Evolutionary conservation across 202 grass and related monocot genomes (phyloP), one percentile per base, ranked within the genome.

Genomic region (Setaria viridis): DNA sequence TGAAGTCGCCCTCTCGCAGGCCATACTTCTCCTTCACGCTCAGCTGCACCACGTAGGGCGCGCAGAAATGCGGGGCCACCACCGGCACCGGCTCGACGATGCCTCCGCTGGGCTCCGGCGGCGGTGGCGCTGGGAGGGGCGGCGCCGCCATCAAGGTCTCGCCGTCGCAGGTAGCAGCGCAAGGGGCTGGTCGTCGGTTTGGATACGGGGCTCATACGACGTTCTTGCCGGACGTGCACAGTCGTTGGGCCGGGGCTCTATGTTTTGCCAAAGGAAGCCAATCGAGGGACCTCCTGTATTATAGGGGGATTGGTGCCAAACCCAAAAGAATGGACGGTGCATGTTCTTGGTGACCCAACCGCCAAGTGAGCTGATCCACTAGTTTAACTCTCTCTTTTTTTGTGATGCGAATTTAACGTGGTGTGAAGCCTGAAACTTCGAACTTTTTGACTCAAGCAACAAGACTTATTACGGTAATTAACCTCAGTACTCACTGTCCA

Each of bases 31-130:
- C 75, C 49, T 70, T 82, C 43, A 91, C 70, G 6, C 33, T 73
- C 21, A 94, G 79, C 3, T 64, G 75, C 46, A 91, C 86, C 59
- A 83, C 81, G 20, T 91, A 86, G 1, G 85, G 88, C 14, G 53
- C 51, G 59, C 91, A 88, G 72, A 90, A 93, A 48, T 88, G 74
- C 0, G 57, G 76, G 3, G 77, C 82, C 62, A 91, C 90, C 55
- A 91, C 86, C 3, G 77, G 5, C 71, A 83, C 29, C 81, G 59
- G 46, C 17, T 10, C 29, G 4, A 72, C 20, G 2, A 67, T 10
- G 3, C 30, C 45, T 17, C 62, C 68, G 12, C 19, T 16, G 14
- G 56, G 62, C 19, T 42, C 49, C 15, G 45, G 9, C 6, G 4
- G 9, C 1, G 73, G 51, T 0, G 72, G 51, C 2, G 72, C 72